Base-by-base conservation (phyloP, 306 rosid genomes). In the Canavalia gladiata region DNA sequence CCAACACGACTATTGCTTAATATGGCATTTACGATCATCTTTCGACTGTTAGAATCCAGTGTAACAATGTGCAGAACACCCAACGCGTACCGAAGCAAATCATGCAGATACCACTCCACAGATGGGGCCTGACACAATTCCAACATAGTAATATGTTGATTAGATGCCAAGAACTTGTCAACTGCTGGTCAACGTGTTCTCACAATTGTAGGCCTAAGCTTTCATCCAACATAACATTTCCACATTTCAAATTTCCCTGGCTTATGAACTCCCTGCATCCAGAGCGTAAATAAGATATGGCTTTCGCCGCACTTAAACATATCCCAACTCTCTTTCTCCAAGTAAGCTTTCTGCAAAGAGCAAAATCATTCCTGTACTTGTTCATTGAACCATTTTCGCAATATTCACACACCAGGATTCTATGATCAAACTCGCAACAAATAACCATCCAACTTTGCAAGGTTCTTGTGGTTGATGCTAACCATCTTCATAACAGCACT, bases 61-160 rank as follows among this genome's bases (percentile, higher is more conserved):
- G 99, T 92, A 83, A 94, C 94, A 76, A 96, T 91, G 80, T 96
- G 99, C 66, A 96, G 87, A 76, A 96, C 94, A 78, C 99, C 98
- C 87, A 96, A 82, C 6, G 98, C 99, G 87, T 88, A 96, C 81
- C 94, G 99, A 87, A 96, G 98, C 85, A 96, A 84, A 89, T 96
- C 99, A 46, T 89, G 99, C 89, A 96, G 81, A 87, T 93, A 96
- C 7, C 99, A 93, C 68, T 96, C 99, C 5, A 86, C 97, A 28
- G 99, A 97, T 41, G 97, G 99, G 80, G 99, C 99, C 99, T 96
- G 99, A 84, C 99, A 96, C 81, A 96, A 81, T 79, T 96, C 99
- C 88, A 96, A 73, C 98, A 96, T 90, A 5, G 91, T 96, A 76
- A 88, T 81, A 84, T 96, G 98, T 31, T 98, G 98, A 78, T 88